Conservation (phyloP, 139 green algal genomes). For the Tetradesmus lagerheimii region DNA sequence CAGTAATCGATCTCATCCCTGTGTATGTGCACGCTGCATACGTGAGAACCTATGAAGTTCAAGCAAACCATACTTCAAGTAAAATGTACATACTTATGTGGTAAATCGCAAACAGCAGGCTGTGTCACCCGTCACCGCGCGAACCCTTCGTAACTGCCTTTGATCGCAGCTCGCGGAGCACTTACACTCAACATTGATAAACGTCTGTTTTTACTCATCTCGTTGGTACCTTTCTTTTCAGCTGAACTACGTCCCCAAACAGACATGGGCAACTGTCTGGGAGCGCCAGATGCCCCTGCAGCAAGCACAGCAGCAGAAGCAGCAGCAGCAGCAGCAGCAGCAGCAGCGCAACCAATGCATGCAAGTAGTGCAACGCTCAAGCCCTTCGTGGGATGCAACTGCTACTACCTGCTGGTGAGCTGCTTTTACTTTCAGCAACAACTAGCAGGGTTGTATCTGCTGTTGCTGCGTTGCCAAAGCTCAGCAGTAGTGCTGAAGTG, state of each 20-base stretch:
- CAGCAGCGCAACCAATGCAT: no score
- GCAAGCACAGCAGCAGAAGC: neutral
- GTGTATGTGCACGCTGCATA: no score
- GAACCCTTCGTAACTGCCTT: neutral
- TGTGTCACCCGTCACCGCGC: neutral
- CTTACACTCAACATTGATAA: no score
- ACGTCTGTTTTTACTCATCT: no score
- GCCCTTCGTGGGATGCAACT: constrained; percentile 77
- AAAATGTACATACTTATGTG: no score
- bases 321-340: neutral
- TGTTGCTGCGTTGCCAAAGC: neutral
- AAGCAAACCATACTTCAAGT: no score
- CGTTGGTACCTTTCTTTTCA: no score
- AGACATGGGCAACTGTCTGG: constrained; percentile 17
- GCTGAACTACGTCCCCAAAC: no score
- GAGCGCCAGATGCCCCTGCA: neutral
- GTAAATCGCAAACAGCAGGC: no score
- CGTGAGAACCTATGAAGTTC: no score
- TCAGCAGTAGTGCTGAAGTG: neutral
- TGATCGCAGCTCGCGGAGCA: neutral
- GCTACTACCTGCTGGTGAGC: constrained; percentile 78
- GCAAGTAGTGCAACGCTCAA: constrained; percentile 41
- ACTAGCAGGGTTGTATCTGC: neutral
- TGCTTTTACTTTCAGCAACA: neutral
- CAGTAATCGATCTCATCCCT: neutral